phyloP scores from a whole-genome alignment of 805 yeast species.

The Middelhovenomyces tepae region DNA sequence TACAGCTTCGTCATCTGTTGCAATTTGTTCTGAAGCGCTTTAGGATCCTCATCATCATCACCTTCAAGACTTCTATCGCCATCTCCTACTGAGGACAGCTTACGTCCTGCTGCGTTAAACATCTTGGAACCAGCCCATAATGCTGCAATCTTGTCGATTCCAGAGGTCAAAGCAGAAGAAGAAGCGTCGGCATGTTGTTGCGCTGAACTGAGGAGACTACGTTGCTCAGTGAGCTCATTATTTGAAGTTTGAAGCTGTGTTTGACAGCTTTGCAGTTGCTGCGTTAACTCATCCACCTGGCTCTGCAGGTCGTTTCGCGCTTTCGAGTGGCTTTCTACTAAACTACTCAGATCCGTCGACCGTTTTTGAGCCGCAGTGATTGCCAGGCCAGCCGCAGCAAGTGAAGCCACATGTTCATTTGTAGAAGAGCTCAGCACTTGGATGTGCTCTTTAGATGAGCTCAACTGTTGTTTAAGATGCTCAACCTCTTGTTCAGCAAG shows the following conservation, averaged over 20 bases:
- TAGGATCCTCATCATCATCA: slow-evolving; percentile 8
- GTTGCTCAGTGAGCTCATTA: slow-evolving; percentile 16
- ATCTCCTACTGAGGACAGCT: slow-evolving; percentile 7
- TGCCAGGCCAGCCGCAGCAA: slow-evolving; percentile 21
- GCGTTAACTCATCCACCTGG: slow-evolving; percentile 11
- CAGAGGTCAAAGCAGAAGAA: slow-evolving; percentile 15
- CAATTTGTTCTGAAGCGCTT: slow-evolving; percentile 9
- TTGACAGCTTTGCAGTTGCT: slow-evolving; percentile 10
- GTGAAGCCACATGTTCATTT: slow-evolving; percentile 17
- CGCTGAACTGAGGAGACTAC: slow-evolving; percentile 11
- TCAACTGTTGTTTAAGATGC: slow-evolving; percentile 11
- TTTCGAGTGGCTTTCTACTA: slow-evolving; percentile 13
- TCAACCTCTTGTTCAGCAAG: slow-evolving; percentile 12
- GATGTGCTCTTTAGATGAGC: slow-evolving; percentile 4
- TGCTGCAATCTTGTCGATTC: slow-evolving; percentile 17
- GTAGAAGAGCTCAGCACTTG: slow-evolving; percentile 16
- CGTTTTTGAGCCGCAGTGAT: slow-evolving; percentile 17
- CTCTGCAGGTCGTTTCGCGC: slow-evolving; percentile 13
- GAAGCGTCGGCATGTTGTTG: slow-evolving; percentile 16
- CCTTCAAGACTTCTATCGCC: slow-evolving; percentile 1
- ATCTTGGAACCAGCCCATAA: slow-evolving; percentile 19
- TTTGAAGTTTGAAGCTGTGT: slow-evolving; percentile 11
- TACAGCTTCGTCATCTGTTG: slow-evolving; percentile 13
- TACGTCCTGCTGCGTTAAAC: slow-evolving; percentile 8
- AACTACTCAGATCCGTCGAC: slow-evolving; percentile 10